Evolutionary conservation across 805 yeast species (phyloP).

Genomic region (Starmerella sirachaensis): DNA sequence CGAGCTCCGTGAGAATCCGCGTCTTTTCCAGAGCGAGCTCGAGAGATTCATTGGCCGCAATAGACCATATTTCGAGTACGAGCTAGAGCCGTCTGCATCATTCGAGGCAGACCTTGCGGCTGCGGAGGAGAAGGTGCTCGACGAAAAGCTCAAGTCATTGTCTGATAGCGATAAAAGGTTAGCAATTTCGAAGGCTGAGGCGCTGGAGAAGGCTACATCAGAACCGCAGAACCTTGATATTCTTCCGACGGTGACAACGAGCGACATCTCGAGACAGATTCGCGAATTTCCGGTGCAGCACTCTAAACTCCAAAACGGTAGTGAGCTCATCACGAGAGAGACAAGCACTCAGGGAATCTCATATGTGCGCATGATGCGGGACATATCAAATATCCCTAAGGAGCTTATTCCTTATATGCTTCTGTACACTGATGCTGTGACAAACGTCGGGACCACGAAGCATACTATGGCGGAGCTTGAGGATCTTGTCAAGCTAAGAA

Average conservation of each 20-base stretch:
- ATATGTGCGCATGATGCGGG: slow-evolving; percentile 57
- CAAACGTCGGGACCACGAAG: slow-evolving; percentile 70
- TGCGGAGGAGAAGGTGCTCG: slow-evolving; percentile 48
- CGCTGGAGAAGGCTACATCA: slow-evolving; percentile 51
- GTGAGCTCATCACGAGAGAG: slow-evolving; percentile 24
- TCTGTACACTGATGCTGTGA: slow-evolving; percentile 63
- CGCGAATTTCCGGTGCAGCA: slow-evolving; percentile 28
- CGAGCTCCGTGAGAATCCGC: slow-evolving; percentile 45
- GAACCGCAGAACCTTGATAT: slow-evolving; percentile 61
- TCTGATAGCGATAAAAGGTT: slow-evolving; percentile 44
- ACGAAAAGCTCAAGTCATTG: slow-evolving; percentile 34
- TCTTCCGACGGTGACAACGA: slow-evolving; percentile 63
- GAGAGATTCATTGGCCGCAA: slow-evolving; percentile 35
- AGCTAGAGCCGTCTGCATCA: slow-evolving; percentile 57
- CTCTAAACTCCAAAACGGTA: slow-evolving; percentile 2
- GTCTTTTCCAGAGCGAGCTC: slow-evolving; percentile 49
- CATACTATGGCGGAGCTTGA: slow-evolving; percentile 67
- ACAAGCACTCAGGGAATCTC: slow-evolving; percentile 48
- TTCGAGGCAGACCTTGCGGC: slow-evolving; percentile 40
- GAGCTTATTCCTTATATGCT: slow-evolving; percentile 61
- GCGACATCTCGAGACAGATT: slow-evolving; percentile 57
- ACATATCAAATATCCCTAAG: slow-evolving; percentile 46
- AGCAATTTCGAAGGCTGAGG: slow-evolving; percentile 48
- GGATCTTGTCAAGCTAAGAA: slow-evolving; percentile 63
- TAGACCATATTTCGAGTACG: slow-evolving; percentile 54